Evolutionary conservation across 352 stramenopile species (phyloP), one percentile per base, ranked within the genome.

Genomic region (Globisporangium rhizosaccharum): DNA sequence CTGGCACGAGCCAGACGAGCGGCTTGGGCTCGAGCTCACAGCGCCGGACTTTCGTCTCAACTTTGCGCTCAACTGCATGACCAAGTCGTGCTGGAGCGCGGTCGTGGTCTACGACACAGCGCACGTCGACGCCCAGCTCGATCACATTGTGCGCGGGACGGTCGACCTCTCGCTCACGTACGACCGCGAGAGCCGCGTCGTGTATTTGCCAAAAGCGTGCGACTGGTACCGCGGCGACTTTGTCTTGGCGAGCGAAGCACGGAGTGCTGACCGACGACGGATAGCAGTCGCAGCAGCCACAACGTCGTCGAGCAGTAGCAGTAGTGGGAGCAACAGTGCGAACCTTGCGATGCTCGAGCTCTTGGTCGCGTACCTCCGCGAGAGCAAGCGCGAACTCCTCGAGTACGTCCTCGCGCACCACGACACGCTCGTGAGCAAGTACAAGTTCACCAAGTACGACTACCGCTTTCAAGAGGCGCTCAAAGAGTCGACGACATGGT

Each of bases 61-160:
- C 52, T 88, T 86, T 56, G 75, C 75, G 1, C 61, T 88, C 2
- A 88, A 88, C 59, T 84, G 69, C 57, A 70, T 85, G 41, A 85
- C 75, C 20, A 76, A 73, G 47, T 85, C 78, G 15, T 85, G 70
- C 45, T 56, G 58, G 20, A 63, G 65, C 18, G 48, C 58, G 0
- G 65, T 87, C 11, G 52, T 67, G 18, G 67, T 94, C 25, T 94
- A 86, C 52, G 70, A 69, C n/a, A 71, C 63, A 23, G 59, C 68
- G 14, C 75, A 85, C 39, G 62, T 94, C 51, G 75, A 90, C 49
- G 42, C 59, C 10, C 78, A 86, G 48, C 59, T 87, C 30, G 67
- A 82, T 36, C 61, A 53, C 50, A 65, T 71, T 26, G 68, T 44
- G 17, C 30, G 61, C 8, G 60, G 70, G n/a, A 73, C 59, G 3